Percentiles rank a stretch among this genome's conserved stretches.
phyloP scores from a whole-genome alignment of 192 early-diverging fungal genomes.

The Coemansia sp. region DNA sequence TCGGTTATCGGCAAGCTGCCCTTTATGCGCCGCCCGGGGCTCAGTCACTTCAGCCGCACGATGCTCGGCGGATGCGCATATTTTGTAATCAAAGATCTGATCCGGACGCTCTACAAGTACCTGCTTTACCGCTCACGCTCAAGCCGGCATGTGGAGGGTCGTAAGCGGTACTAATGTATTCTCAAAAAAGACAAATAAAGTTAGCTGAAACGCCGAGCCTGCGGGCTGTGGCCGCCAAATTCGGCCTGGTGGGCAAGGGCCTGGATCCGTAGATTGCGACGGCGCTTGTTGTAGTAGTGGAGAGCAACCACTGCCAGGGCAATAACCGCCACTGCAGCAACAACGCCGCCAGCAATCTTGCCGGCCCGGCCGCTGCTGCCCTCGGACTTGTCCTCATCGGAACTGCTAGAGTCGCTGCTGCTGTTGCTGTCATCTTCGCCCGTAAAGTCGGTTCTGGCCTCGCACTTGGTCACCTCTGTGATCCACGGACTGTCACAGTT shows the following conservation, averaged over 20 bases:
- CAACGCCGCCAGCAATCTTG: constrained; percentile 44
- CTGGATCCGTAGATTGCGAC: constrained; percentile 29
- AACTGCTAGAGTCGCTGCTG: background rate
- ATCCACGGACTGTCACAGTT: constrained; percentile 36
- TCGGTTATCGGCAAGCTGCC: constrained; percentile 53
- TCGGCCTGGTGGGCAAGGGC: constrained; percentile 17
- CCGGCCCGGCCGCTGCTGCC: constrained; percentile 23
- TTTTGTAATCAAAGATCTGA: constrained; percentile 61
- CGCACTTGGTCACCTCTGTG: constrained; percentile 24
- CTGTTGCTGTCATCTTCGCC: constrained; percentile 9
- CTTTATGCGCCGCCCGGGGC: constrained; percentile 48
- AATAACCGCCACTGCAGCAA: constrained; percentile 24
- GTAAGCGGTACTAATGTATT: constrained; percentile 26
- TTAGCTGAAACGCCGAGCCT: constrained; percentile 8
- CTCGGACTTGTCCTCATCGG: background rate
- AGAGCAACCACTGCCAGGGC: constrained; percentile 30
- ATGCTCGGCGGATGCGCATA: constrained; percentile 58
- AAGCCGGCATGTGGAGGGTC: constrained; percentile 42
- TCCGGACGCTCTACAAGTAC: constrained; percentile 59
- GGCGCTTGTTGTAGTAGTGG: constrained; percentile 45
- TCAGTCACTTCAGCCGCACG: constrained; percentile 56
- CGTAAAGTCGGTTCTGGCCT: constrained; percentile 26
- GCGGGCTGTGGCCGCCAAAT: constrained; percentile 17
- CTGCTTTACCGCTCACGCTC: constrained; percentile 46
- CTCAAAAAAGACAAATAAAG: background rate